Base-by-base conservation (phyloP, 768 basidiomycete genomes). In the Xerocomus spinulosus region DNA sequence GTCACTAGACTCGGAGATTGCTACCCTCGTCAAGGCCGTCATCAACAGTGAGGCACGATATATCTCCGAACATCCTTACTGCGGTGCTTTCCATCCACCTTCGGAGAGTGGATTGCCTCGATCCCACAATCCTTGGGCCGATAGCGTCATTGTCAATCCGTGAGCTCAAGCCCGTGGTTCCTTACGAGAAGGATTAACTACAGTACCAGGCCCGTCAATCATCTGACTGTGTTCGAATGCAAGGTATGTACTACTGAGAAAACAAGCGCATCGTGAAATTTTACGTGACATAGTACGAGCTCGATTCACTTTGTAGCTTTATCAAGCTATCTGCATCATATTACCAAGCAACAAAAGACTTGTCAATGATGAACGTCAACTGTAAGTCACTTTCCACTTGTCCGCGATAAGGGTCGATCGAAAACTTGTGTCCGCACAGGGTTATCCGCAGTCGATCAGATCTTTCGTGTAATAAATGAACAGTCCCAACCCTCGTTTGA, bases 1-100 rank as follows among this genome's bases (percentile, higher is more conserved):
- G 15, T 59, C 77, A 3, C 57, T 68, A 12, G 87, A 90, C 62
- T 65, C 63, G 7, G 69, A 80, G 15, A 73, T 90, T 20, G 79
- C 81, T 9, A 73, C 74, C 2, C 70, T 89, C 4, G 81, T 87
- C 36, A 87, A 83, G 59, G 87, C 83, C n/a, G 82, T 89, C 36
- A 87, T 90, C 56, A 87, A 88, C 58, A 88, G 82, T 48, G 85
- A 89, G 63, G 82, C 83, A 18, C 78, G 80, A 25, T 88, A 85
- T 66, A 80, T 87, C 18, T 72, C 81, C 2, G 66, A 83, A 55
- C 82, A 82, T 57, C 87, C 87, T 1, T 89, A 90, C 63, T 89
- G 87, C 57, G 85, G 87, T 33, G 74, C 86, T 14, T 90, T 90
- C 68, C 87, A 90, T 51, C 85, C 87, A 36, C 87, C 87, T 9